phyloP scores from a whole-genome alignment of 768 basidiomycete genomes.

The Lactarius vividus region DNA sequence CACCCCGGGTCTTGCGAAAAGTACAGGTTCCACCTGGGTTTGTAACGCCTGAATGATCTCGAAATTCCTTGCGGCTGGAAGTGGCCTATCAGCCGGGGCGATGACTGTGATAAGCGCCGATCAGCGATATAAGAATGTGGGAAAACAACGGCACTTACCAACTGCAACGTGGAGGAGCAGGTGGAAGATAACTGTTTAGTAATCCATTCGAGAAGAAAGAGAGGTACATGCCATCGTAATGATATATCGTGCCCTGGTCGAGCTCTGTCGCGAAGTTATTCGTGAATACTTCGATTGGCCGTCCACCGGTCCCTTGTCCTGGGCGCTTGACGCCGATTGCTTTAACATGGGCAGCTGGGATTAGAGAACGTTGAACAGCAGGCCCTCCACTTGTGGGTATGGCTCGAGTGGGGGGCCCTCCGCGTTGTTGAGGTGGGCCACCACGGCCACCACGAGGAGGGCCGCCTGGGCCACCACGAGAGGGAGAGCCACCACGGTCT shows the following conservation, averaged over 20 bases:
- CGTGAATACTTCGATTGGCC: slow-evolving; percentile 40
- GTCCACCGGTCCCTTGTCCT: slow-evolving; percentile 58
- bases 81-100: slow-evolving; percentile 56
- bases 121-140: neutral
- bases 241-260: slow-evolving; percentile 62
- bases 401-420: slow-evolving; percentile 35
- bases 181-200: neutral
- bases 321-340: slow-evolving; percentile 70
- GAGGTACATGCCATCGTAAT: slow-evolving; percentile 67
- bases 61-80: slow-evolving; percentile 68
- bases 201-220: neutral
- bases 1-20: slow-evolving; percentile 70
- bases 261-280: slow-evolving; percentile 68
- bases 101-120: slow-evolving; percentile 46
- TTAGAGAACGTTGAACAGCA: slow-evolving; percentile 26
- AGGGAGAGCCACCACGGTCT: slow-evolving; percentile 1
- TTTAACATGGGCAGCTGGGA: slow-evolving; percentile 41
- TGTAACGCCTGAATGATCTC: slow-evolving; percentile 67
- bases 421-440: slow-evolving; percentile 28
- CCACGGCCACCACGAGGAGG: slow-evolving; percentile 33
- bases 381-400: slow-evolving; percentile 20
- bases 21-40: slow-evolving; percentile 49
- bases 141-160: slow-evolving; percentile 37
- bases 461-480: slow-evolving; percentile 31
- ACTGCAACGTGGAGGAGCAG: slow-evolving; percentile 34